Percentiles rank a stretch among this genome's conserved stretches.
phyloP scores from a whole-genome alignment of 139 green algal species.

The Coccomyxa sp. region DNA sequence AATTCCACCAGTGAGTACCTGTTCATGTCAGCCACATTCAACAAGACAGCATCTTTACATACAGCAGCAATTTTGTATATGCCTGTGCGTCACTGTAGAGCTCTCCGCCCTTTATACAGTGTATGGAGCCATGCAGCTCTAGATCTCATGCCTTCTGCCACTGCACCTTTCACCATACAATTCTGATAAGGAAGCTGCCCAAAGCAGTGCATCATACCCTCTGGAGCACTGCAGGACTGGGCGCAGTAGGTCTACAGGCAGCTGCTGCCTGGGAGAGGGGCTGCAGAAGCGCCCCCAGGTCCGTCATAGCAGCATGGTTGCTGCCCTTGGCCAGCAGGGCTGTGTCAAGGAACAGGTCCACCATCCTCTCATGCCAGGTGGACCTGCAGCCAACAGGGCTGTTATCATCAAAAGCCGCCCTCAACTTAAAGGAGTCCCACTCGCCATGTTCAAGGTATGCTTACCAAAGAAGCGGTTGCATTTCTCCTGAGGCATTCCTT shows the following conservation, averaged over 20 bases:
- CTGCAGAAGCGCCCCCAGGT: neutral
- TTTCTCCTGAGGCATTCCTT: neutral
- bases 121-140: too few species aligned
- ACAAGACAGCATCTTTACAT: slow-evolving; percentile 32
- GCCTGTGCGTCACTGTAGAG: too few species aligned
- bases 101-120: too few species aligned
- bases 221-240: neutral
- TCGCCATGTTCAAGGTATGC: neutral
- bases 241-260: neutral
- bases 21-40: slow-evolving; percentile 29
- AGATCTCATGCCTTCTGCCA: slow-evolving; percentile 12
- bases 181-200: neutral
- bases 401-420: neutral
- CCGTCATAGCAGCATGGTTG: neutral
- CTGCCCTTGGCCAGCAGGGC: neutral
- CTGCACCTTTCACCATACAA: neutral
- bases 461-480: too few species aligned
- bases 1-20: slow-evolving; percentile 30
- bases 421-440: neutral
- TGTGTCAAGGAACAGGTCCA: neutral
- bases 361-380: neutral
- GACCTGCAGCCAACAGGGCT: neutral
- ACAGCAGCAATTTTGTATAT: slow-evolving; percentile 6
- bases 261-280: neutral
- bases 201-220: neutral